Conservation (phyloP, 169 alveolate genomes). For the Cyclospora cayetanensis region DNA sequence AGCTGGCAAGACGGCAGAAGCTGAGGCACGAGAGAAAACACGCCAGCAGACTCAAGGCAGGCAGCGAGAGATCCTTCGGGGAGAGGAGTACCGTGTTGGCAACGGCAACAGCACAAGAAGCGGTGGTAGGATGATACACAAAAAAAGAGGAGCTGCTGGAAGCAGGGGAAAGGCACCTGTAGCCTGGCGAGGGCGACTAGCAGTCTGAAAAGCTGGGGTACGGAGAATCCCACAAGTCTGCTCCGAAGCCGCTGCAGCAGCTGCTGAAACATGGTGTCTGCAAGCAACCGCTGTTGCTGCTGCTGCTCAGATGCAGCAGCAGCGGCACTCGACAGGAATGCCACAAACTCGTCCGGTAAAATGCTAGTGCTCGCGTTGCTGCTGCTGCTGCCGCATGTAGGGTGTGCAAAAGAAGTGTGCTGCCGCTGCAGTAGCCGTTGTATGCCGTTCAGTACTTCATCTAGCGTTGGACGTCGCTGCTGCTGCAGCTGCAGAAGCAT, state of each 20-base stretch:
- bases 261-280: slow-evolving; percentile 80
- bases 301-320: slow-evolving; percentile 17
- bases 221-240: not conserved
- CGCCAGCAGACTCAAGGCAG: too few species aligned
- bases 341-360: not conserved
- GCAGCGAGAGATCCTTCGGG: too few species aligned
- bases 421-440: slow-evolving; percentile 7
- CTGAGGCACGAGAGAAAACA: too few species aligned
- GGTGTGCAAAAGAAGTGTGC: slow-evolving; percentile 9
- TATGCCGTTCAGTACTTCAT: not conserved
- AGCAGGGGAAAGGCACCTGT: too few species aligned
- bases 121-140: too few species aligned
- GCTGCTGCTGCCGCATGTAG: slow-evolving; percentile 1
- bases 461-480: not conserved
- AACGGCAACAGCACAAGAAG: not conserved
- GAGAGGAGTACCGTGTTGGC: too few species aligned
- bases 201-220: slow-evolving; percentile 80
- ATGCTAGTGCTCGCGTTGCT: too few species aligned
- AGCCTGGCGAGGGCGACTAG: too few species aligned
- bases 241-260: not conserved
- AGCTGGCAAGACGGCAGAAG: too few species aligned
- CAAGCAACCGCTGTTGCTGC: slow-evolving; percentile 80
- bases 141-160: too few species aligned
- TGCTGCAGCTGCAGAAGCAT: not conserved
- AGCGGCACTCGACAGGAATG: not conserved